Base-by-base conservation (phyloP, 176 grass and related monocot genomes). In the Musa acuminata region DNA sequence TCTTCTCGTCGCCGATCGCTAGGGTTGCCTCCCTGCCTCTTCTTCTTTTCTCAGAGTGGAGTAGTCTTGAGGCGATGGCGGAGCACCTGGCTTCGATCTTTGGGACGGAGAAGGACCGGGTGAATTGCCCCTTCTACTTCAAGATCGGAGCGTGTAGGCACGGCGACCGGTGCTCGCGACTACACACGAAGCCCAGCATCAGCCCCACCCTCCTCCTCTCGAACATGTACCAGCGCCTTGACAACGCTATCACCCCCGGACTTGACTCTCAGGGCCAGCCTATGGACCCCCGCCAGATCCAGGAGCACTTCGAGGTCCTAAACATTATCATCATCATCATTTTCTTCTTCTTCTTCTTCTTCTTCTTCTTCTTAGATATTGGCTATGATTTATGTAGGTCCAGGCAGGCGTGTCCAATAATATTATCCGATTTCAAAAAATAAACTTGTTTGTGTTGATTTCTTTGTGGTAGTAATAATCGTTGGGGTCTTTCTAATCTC, bases 21-120 rank as follows among this genome's bases (percentile, higher is more conserved):
- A 14, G 24, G 64, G 4, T 67, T 29, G 4, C 10, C 19, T 66
- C 26, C 63, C 13, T 17, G 9, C 26, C 64, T 67, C 25, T 2
- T 26, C 3, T 75, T 72, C 24, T 53, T 50, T 6, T 16, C 0
- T 62, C 14, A 13, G 9, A 13, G 60, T 51, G 12, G 60, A 52
- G 5, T 5, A 11, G 51, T 52, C 60, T 77, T 4, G 9, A 51
- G 12, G 58, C 59, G 64, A 79, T 79, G 77, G 77, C 77, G 51
- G 77, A 79, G 65, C 77, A 79, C 77, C 17, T 79, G 77, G 77
- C 77, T 11, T 79, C 77, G 52, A 79, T 79, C 52, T 79, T 79
- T 57, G 77, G 77, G 26, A 79, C 77, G 52, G 77, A 79, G 77
- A 79, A 79, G 77, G 77, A 79, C 23, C 77, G 77, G 17, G 77